Evolutionary conservation across 192 early-diverging fungal genomes (phyloP), one percentile per base, ranked within the genome.

Genomic region (Coemansia sp.): DNA sequence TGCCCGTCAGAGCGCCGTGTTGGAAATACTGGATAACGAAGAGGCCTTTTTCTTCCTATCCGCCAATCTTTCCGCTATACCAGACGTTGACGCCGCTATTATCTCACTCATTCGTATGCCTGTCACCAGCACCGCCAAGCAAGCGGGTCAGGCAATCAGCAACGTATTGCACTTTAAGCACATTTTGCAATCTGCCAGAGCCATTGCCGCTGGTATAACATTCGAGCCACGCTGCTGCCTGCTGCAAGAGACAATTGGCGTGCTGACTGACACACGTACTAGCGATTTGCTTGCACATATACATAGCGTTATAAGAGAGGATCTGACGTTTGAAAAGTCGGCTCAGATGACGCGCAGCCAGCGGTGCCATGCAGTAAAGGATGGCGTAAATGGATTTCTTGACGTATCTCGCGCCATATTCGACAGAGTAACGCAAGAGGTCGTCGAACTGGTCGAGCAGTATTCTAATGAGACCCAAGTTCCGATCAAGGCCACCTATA

Each of bases 291-390:
- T 77, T 29, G 69, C 77, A 6, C 63, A 71, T 2, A 90, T 93
- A 19, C 80, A 92, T 40, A 68, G 77, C 40, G 85, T 88, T 19
- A 87, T 97, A 19, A 87, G 94, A 60, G 84, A 87, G n/a, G 90
- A 92, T 36, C 69, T 92, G 4, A 76, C 82, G 0, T 79, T 85
- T 53, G 88, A 93, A 69, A 95, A 91, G 68, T 89, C 79, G 13
- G 79, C 91, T n/a, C 71, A 93, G 19, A 91, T 89, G 36, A 69
- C 93, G 37, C 83, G 89, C 40, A 93, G 94, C 67, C 95, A 95
- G 76, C 84, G 93, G 31, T 94, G 93, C 64, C 93, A 94, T 70
- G 93, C 93, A 5, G 89, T 95, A 39, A 94, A 92, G 79, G 85
- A 90, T 24, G 91, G 93, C 4, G 85, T 90, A 14, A 93, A 92